A percentile compares a stretch with the other conserved stretches of the same genome.
These are phyloP conservation scores for Apiospora marii DNA, from an alignment of 2,329 filamentous ascomycete species.

Conservation along the genomic window DNA sequence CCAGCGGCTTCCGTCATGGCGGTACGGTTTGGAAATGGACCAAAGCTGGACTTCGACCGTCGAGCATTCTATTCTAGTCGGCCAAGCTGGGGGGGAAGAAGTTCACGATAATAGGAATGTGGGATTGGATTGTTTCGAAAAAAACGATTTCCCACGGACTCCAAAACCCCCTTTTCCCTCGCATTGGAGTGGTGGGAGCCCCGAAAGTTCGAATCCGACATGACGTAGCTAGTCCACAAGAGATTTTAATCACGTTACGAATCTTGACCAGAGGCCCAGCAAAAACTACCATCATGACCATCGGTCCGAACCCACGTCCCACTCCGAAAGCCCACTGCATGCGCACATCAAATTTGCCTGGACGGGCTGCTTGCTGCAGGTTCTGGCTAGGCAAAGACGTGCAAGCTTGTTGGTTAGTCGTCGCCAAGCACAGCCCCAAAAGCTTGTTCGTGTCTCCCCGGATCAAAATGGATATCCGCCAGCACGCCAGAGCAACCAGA, in stretches of 20 bases:
- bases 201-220: not conserved
- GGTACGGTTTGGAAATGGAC: not conserved
- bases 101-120: not conserved
- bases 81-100: not conserved
- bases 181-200: not conserved
- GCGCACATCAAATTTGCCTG: not conserved
- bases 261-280: not conserved
- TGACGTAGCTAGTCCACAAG: constrained; percentile 13
- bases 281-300: constrained; percentile 5
- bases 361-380: not conserved
- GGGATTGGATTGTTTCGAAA: not conserved
- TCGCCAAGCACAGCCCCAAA: constrained; percentile 16
- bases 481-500: not conserved
- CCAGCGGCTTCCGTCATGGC: not conserved
- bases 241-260: constrained; percentile 16
- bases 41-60: not conserved
- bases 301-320: constrained; percentile 14
- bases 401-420: not conserved
- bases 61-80: not conserved
- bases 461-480: constrained; percentile 1
- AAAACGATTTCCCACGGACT: not conserved
- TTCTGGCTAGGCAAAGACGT: not conserved
- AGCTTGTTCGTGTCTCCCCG: constrained; percentile 16
- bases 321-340: not conserved
- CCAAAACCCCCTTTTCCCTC: constrained; percentile 1